These are phyloP conservation scores for Amniculicola lignicola DNA, from an alignment of 495 filamentous ascomycete genomes.

Conservation along the genomic window DNA sequence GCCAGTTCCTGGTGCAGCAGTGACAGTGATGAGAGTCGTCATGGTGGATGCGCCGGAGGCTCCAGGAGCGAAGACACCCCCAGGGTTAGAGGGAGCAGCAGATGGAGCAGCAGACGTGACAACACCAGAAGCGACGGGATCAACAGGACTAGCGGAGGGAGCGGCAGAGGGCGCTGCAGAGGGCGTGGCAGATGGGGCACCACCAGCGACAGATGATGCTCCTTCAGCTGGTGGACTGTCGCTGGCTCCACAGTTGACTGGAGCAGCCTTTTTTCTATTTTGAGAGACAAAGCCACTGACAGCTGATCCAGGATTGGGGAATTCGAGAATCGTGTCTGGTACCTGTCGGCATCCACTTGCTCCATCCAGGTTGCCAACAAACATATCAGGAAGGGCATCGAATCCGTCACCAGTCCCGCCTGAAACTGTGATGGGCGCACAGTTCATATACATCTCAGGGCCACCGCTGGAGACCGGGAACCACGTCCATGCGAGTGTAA, in stretches of 20 bases:
- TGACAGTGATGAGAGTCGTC: conserved; percentile 23
- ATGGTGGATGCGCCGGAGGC: conserved; percentile 16
- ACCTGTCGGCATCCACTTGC: conserved; percentile 33
- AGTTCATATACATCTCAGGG: conserved; percentile 63
- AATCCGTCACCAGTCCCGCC: conserved; percentile 42
- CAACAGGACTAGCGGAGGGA: not conserved
- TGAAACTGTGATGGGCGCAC: conserved; percentile 53
- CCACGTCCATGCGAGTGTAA: conserved; percentile 59
- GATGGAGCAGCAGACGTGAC: conserved; percentile 3
- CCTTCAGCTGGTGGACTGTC: not conserved
- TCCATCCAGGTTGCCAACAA: conserved; percentile 55
- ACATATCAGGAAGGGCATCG: conserved; percentile 51
- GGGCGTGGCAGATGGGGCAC: not conserved
- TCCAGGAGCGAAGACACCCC: conserved; percentile 30
- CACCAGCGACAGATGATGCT: not conserved
- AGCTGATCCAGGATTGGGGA: conserved; percentile 30
- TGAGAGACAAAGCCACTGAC: not conserved
- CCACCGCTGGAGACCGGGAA: conserved; percentile 53
- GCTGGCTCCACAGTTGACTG: conserved; percentile 14
- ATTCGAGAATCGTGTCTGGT: conserved; percentile 10
- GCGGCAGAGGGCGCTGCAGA: not conserved
- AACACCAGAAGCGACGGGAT: not conserved
- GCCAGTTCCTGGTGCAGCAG: conserved; percentile 10
- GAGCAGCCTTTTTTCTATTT: not conserved
- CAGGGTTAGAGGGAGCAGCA: conserved; percentile 18